These are phyloP conservation scores for Sugiyamaella qingdaonensis DNA, from an alignment of 805 yeast species.

Conservation along the genomic window DNA sequence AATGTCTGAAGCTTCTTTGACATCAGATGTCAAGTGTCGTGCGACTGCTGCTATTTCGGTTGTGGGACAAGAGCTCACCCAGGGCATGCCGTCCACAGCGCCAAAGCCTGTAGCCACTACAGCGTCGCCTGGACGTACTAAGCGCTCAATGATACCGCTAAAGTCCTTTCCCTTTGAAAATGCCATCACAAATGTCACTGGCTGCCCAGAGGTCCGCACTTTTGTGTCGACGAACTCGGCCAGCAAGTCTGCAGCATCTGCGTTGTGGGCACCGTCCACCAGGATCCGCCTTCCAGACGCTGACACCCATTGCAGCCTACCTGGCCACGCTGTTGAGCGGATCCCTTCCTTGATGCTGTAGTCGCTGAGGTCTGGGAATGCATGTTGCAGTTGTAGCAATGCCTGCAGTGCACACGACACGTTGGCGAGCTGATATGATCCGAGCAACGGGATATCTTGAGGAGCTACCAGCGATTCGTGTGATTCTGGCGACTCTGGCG, in stretches of 20 bases:
- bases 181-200: slow-evolving; percentile 62
- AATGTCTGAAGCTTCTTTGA: slow-evolving; percentile 24
- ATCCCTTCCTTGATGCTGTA: slow-evolving; percentile 50
- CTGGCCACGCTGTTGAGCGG: slow-evolving; percentile 69
- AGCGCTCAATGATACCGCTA: slow-evolving; percentile 45
- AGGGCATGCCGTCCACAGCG: slow-evolving; percentile 86
- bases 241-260: slow-evolving; percentile 74
- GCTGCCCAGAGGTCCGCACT: slow-evolving; percentile 24
- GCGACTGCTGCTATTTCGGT: slow-evolving; percentile 30
- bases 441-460: slow-evolving; percentile 53
- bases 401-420: slow-evolving; percentile 62
- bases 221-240: slow-evolving; percentile 45
- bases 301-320: slow-evolving; percentile 62
- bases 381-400: slow-evolving; percentile 37
- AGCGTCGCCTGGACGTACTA: slow-evolving; percentile 49
- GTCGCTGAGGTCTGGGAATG: slow-evolving; percentile 31
- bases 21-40: slow-evolving; percentile 21
- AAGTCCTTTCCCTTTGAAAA: slow-evolving; percentile 71
- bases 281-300: slow-evolving; percentile 39
- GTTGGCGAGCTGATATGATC: slow-evolving; percentile 69
- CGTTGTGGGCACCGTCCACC: slow-evolving; percentile 92
- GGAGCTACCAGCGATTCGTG: slow-evolving; percentile 3
- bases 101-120: slow-evolving; percentile 63
- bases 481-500: background rate
- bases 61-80: slow-evolving; percentile 58